A percentile compares a stretch with the other conserved stretches of the same genome.
Evolutionary conservation across 148 eudicot species (phyloP).

Genomic region (Rhododendron ovatum): DNA sequence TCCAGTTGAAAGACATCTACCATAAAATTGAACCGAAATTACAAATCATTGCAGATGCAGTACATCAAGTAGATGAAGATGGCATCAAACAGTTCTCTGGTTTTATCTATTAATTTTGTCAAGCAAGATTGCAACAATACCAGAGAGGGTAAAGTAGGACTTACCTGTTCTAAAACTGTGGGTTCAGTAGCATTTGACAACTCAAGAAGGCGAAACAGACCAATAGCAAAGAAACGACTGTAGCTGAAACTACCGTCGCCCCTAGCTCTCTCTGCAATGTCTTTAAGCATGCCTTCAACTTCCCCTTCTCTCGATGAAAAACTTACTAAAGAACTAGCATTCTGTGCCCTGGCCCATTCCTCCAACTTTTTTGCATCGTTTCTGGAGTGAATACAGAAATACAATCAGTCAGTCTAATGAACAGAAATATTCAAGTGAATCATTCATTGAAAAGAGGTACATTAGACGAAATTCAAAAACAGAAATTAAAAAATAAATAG

Average conservation of each 20-base stretch:
- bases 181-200: conserved; percentile 88
- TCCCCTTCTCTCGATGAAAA: conserved; percentile 84
- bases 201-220: conserved; percentile 92
- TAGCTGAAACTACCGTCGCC: conserved; percentile 66
- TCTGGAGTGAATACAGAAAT: conserved; percentile 32
- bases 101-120: background rate
- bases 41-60: background rate
- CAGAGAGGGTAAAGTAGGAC: conserved; percentile 9
- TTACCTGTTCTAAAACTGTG: conserved; percentile 74
- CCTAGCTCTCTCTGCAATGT: conserved; percentile 80
- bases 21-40: background rate
- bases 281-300: conserved; percentile 67
- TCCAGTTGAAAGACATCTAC: background rate
- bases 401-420: background rate
- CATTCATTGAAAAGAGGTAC: background rate
- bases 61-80: background rate
- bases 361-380: conserved; percentile 85
- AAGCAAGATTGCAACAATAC: background rate
- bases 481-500: background rate
- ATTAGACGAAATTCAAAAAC: background rate
- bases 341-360: conserved; percentile 84
- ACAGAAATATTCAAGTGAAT: background rate
- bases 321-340: conserved; percentile 58
- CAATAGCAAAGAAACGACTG: conserved; percentile 94
- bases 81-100: background rate